These are phyloP conservation scores for Bretschneidera sinensis DNA, from an alignment of 345 rosid genomes.

Conservation along the genomic window DNA sequence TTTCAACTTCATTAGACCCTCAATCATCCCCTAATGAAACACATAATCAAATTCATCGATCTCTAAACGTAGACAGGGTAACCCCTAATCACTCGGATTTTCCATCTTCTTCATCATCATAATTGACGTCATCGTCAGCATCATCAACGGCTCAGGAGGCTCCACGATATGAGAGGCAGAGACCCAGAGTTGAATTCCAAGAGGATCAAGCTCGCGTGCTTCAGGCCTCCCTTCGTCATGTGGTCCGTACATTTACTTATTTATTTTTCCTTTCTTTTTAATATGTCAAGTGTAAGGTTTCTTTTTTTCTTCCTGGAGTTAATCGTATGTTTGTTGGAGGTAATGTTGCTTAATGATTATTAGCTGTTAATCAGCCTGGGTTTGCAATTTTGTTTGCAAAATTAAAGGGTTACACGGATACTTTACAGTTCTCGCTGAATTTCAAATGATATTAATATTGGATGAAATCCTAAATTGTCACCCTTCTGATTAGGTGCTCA, in stretches of 20 bases:
- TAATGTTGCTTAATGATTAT: neutral
- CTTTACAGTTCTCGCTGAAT: neutral
- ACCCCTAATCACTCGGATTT: constrained; percentile 34
- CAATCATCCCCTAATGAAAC: constrained; percentile 30
- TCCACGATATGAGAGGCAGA: constrained; percentile 34
- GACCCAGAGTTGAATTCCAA: constrained; percentile 48
- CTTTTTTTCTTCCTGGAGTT: too few relatives aligned
- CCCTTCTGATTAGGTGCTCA: neutral
- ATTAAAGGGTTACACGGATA: neutral
- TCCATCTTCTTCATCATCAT: constrained; percentile 22
- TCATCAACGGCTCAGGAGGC: constrained; percentile 36
- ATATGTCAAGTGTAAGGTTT: neutral
- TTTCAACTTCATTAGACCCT: constrained; percentile 31
- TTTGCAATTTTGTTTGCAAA: neutral
- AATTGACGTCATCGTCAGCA: constrained; percentile 27
- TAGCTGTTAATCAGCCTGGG: neutral
- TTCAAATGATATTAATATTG: too few relatives aligned
- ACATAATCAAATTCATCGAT: constrained; percentile 18
- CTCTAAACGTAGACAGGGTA: constrained; percentile 7
- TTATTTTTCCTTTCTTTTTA: neutral
- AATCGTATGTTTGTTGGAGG: neutral
- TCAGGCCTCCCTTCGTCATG: constrained; percentile 73
- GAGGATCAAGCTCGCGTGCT: constrained; percentile 82
- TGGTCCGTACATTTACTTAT: constrained; percentile 35
- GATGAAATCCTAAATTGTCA: too few relatives aligned